phyloP scores from a whole-genome alignment of 2,329 filamentous ascomycete genomes.

The Aspergillus ochraceus region DNA sequence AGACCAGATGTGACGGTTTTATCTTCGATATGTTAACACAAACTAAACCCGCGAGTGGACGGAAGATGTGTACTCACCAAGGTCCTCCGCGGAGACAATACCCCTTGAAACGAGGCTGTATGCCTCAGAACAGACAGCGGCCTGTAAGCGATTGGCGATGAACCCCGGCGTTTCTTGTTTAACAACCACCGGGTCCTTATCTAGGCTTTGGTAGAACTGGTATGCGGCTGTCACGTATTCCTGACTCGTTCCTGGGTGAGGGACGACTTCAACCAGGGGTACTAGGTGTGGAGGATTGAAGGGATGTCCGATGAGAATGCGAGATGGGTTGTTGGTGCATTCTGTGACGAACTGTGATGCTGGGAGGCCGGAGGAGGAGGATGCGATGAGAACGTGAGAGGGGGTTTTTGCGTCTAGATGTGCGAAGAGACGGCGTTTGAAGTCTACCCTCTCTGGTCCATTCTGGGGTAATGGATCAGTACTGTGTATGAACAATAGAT shows the following conservation, averaged over 20 bases:
- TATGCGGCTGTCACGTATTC: not conserved
- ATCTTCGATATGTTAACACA: not conserved
- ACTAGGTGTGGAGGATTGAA: constrained; percentile 16
- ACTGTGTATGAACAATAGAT: not conserved
- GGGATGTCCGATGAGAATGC: constrained; percentile 12
- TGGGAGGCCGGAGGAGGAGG: constrained; percentile 16
- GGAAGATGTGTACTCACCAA: not conserved
- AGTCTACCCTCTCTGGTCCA: constrained; percentile 16
- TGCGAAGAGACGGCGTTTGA: constrained; percentile 18
- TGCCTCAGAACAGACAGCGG: not conserved
- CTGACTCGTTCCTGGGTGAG: not conserved
- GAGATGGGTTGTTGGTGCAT: constrained; percentile 8
- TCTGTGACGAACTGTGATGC: constrained; percentile 9
- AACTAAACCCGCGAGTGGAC: no score
- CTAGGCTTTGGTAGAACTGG: not conserved
- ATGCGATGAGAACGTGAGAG: constrained; percentile 14
- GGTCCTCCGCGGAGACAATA: not conserved
- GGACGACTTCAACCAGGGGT: constrained; percentile 13
- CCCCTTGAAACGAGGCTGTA: not conserved
- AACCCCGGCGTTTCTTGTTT: not conserved
- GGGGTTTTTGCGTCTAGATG: constrained; percentile 18
- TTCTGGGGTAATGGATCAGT: constrained; percentile 15
- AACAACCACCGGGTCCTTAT: not conserved
- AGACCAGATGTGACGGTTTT: not conserved
- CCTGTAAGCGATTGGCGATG: not conserved